phyloP scores from a whole-genome alignment of 2,329 filamentous ascomycete species.

The Penicillium freii region DNA sequence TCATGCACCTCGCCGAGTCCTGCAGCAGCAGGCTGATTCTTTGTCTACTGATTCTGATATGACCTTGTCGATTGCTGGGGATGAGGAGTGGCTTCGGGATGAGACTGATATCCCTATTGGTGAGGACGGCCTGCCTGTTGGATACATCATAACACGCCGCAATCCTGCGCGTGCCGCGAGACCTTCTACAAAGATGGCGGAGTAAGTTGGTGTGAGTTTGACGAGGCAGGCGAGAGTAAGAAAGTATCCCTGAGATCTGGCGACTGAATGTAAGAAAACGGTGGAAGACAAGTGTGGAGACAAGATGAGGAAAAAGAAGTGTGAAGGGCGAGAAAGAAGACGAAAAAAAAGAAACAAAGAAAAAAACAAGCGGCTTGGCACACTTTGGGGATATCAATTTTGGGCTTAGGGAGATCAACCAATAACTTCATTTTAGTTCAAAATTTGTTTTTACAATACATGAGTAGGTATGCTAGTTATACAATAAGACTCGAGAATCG shows the following conservation, averaged over 20 bases:
- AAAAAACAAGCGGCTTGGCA: neutral
- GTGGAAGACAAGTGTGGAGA: neutral
- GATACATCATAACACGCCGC: constrained; percentile 7
- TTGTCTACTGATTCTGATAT: neutral
- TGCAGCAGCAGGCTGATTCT: neutral
- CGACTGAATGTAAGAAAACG: neutral
- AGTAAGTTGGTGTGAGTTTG: neutral
- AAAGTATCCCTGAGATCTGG: neutral
- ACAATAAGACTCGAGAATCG: constrained; percentile 15
- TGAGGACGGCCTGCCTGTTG: constrained; percentile 1
- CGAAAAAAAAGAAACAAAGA: neutral
- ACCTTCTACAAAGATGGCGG: constrained; percentile 8
- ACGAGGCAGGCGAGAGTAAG: neutral
- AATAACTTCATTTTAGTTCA: neutral
- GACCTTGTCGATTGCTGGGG: neutral
- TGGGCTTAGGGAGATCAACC: neutral
- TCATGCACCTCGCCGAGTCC: neutral
- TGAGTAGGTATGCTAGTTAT: constrained; percentile 17
- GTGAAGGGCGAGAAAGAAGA: neutral
- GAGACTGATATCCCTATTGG: constrained; percentile 1
- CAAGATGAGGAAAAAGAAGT: neutral
- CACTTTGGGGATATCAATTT: neutral
- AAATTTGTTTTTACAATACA: constrained; percentile 1
- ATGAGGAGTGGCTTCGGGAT: neutral
- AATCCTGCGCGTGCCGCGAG: constrained; percentile 16